Conservation (phyloP, 768 basidiomycete species). For the Dendrothele bispora region DNA sequence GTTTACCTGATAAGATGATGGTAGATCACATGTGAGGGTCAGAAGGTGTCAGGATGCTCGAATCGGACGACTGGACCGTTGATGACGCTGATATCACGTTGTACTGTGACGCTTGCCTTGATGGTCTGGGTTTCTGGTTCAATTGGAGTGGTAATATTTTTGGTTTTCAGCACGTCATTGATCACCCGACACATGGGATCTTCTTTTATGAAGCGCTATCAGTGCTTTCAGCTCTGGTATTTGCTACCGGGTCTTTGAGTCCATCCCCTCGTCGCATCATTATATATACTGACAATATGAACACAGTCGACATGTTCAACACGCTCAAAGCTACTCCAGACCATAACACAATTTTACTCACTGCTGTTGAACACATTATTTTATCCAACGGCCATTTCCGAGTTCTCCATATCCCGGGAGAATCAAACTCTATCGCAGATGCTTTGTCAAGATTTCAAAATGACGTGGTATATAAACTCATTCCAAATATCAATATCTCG, state of each 20-base stretch:
- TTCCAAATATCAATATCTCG: neutral
- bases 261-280: conserved; percentile 10
- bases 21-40: too few species aligned
- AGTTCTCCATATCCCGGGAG: conserved; percentile 20
- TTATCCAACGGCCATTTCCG: conserved; percentile 14
- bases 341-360: conserved; percentile 25
- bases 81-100: conserved; percentile 6
- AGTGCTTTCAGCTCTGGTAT: conserved; percentile 19
- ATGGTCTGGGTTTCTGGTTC: conserved; percentile 12
- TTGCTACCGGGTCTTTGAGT: neutral
- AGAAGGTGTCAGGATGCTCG: too few species aligned
- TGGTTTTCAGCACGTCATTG: conserved; percentile 6
- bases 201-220: conserved; percentile 27
- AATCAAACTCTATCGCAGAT: conserved; percentile 25
- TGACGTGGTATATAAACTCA: neutral
- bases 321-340: conserved; percentile 16
- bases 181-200: conserved; percentile 8
- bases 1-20: too few species aligned
- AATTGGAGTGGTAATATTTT: conserved; percentile 14
- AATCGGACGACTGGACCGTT: conserved; percentile 18
- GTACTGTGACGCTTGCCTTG: conserved; percentile 2
- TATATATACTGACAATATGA: conserved; percentile 29
- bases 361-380: conserved; percentile 19
- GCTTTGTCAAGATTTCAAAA: conserved; percentile 23
- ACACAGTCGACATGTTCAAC: conserved; percentile 29